A percentile compares a stretch with the other conserved stretches of the same genome.
phyloP scores from a whole-genome alignment of 371 early-diverging fungal genomes.

The Syncephalis plumigaleata region DNA sequence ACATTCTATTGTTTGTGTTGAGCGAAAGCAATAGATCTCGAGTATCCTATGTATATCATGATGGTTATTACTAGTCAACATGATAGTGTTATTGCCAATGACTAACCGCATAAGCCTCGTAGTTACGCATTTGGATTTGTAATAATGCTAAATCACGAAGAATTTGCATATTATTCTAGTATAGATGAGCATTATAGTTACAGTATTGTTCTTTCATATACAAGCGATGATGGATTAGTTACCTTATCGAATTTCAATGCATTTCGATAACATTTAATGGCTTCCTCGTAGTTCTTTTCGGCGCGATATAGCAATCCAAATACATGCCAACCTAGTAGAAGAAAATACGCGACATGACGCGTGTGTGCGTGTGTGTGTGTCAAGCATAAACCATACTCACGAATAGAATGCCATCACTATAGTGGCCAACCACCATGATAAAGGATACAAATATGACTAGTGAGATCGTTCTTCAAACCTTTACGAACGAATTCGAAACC shows the following conservation, averaged over 20 bases:
- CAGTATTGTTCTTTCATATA: too few relatives aligned
- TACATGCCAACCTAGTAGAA: constrained; percentile 94
- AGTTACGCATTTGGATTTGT: constrained; percentile 81
- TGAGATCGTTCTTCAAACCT: constrained; percentile 62
- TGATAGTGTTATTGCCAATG: neutral
- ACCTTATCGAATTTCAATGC: constrained; percentile 80
- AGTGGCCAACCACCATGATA: neutral
- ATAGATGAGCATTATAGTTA: neutral
- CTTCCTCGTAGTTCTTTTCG: constrained; percentile 89
- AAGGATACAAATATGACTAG: constrained; percentile 76
- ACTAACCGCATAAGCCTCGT: constrained; percentile 27
- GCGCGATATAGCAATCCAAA: constrained; percentile 79
- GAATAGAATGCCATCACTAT: too few relatives aligned
- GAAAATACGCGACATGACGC: too few relatives aligned
- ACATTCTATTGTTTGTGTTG: constrained; percentile 44
- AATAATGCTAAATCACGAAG: constrained; percentile 72
- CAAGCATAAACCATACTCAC: too few relatives aligned
- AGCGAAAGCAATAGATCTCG: constrained; percentile 47
- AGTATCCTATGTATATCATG: constrained; percentile 27
- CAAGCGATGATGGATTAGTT: too few relatives aligned
- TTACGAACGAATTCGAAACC: constrained; percentile 76
- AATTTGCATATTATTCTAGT: constrained; percentile 75
- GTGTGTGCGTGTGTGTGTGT: too few relatives aligned
- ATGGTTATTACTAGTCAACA: neutral
- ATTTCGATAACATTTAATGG: constrained; percentile 76